Evolutionary conservation across 2,329 filamentous ascomycete species (phyloP), one percentile per base, ranked within the genome.

Genomic region (Purpureocillium lavendulum): DNA sequence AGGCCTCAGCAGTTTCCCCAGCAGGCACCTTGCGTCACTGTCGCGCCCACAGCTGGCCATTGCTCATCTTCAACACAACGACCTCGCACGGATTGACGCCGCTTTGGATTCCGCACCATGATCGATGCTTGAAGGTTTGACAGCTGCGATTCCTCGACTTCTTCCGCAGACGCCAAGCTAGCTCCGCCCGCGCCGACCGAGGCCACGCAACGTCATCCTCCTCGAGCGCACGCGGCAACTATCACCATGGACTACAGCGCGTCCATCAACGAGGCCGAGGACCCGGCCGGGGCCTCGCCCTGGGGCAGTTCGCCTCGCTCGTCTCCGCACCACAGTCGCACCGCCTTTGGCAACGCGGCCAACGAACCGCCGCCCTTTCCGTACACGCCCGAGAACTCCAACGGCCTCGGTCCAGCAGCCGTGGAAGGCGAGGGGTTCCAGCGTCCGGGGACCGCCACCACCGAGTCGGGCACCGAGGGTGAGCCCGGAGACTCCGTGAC

Each of bases 221-320:
- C 21, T 5, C 21, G n/a, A 26, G 21, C 21, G 21, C 21, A 26
- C 21, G 21, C 21, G 21, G 21, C 21, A 26, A 26, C 21, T 10
- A 26, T 26, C 21, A 10, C 54, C 47, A 79, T 79, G 75, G 75
- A 79, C 60, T 79, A 78, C 58, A 71, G 69, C 57, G 58, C 72
- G 45, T 69, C 73, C 12, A 72, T 77, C 49, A 53, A 68, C 53
- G 74, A 78, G 49, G 61, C 63, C 38, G 75, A 78, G 34, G 67
- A 77, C 47, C 64, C 70, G 14, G 63, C 60, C 34, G 71, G 65
- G 42, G 65, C 62, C 44, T 77, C 73, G 26, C 74, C 75, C 2
- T 78, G 75, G 74, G 73, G 71, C 12, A 69, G 65, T 41, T 73
- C 71, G 26, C 74, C 74, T 5, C 61, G 62, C 17, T 62, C 67